Evolutionary conservation across 768 basidiomycete species (phyloP), one percentile per base, ranked within the genome.

Genomic region (Boletellus sp.): DNA sequence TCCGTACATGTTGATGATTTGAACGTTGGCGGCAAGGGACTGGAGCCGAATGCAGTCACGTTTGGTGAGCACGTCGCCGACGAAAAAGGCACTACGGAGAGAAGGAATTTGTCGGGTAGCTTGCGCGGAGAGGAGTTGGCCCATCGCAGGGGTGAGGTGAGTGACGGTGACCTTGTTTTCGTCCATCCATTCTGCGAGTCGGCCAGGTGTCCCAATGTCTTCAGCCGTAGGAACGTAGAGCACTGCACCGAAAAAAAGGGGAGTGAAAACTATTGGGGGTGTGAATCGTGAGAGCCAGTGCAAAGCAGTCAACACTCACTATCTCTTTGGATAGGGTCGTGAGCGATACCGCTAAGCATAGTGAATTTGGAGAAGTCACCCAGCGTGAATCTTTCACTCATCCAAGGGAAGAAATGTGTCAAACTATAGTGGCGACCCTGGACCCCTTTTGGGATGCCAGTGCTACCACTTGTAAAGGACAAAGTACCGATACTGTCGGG

Each of bases 391-490:
- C 84, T 72, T 64, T 91, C 72, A 19, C 87, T 87, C 96, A 99
- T 98, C 96, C 96, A 99, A 2, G 94, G 94, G 81, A 98, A 98
- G 78, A 98, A 99, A 66, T 98, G 96, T 0, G 96, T 99, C 56
- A 99, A 72, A 57, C 89, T 92, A 70, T 89, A 98, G 67, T 99
- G 96, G 39, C 96, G 75, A 0, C 96, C 96, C 53, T 80, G 81
- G 17, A 99, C 95, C n/a, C 95, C 95, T 72, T 99, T 98, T 0
- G 96, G 96, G 40, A 98, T 93, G 24, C 96, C 95, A 0, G 96
- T 99, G 59, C 90, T 94, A 46, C 96, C 96, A 58, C 89, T 94
- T 1, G 96, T 99, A 72, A 99, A 99, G 1, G 90, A 93, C 22
- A 99, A 72, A 0, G 96, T 99, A 0, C 90, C 96, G 26, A 94